phyloP scores from a whole-genome alignment of 805 yeast genomes.

The Dipodascopsis uninucleata region DNA sequence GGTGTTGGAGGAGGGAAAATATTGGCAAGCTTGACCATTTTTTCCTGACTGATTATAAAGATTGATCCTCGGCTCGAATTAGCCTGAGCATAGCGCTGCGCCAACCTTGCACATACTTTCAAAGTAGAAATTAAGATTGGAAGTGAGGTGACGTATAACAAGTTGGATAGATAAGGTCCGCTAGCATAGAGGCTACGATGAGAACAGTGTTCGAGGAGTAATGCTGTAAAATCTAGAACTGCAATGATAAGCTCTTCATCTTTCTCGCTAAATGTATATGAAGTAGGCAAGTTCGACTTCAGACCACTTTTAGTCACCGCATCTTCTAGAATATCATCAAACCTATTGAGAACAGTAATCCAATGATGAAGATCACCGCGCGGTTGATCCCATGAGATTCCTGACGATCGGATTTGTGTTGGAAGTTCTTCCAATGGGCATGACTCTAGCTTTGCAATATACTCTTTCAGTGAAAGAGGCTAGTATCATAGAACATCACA shows the following conservation, averaged over 20 bases:
- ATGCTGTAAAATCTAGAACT: conserved; percentile 57
- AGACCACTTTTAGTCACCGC: conserved; percentile 53
- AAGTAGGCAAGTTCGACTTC: conserved; percentile 45
- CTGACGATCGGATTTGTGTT: conserved; percentile 10
- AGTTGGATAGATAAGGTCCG: conserved; percentile 44
- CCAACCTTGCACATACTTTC: conserved; percentile 55
- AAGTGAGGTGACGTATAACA: conserved; percentile 59
- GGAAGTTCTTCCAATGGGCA: conserved; percentile 19
- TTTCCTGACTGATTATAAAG: conserved; percentile 43
- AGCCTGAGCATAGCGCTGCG: conserved; percentile 55
- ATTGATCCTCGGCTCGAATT: conserved; percentile 44
- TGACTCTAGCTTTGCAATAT: conserved; percentile 16
- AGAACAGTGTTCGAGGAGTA: conserved; percentile 64
- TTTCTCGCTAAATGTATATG: conserved; percentile 42
- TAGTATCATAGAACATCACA: neutral
- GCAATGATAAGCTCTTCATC: conserved; percentile 51
- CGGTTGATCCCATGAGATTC: conserved; percentile 37
- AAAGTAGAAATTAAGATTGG: conserved; percentile 58
- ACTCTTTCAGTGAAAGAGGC: conserved; percentile 23
- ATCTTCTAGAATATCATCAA: conserved; percentile 62
- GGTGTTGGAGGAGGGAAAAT: conserved; percentile 43
- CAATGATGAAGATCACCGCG: conserved; percentile 70
- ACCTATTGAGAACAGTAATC: conserved; percentile 69
- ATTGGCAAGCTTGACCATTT: conserved; percentile 52
- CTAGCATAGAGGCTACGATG: conserved; percentile 57